Evolutionary conservation across 148 eudicot genomes (phyloP).

Genomic region (Cornus suecica): DNA sequence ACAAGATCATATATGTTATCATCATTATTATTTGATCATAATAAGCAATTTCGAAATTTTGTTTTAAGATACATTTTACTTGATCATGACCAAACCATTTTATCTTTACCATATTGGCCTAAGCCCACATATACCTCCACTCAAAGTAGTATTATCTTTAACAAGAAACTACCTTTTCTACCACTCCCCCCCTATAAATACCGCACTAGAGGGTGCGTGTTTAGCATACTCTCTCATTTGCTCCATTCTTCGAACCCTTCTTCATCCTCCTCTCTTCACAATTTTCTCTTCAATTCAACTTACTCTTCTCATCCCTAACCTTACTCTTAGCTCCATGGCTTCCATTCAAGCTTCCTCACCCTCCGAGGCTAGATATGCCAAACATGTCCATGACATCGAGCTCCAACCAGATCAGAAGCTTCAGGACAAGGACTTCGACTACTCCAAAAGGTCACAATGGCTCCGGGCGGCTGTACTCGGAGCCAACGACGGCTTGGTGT

Average conservation of each 20-base stretch:
- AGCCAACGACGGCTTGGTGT: constrained; percentile 46
- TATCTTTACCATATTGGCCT: too few species aligned
- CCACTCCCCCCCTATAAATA: constrained; percentile 2
- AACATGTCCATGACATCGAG: constrained; percentile 7
- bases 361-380: constrained; percentile 2
- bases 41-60: too few species aligned
- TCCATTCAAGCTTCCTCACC: constrained; percentile 11
- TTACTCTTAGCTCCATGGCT: too few species aligned
- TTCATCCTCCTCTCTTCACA: not conserved
- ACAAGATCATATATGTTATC: too few species aligned
- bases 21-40: too few species aligned
- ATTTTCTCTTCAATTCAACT: too few species aligned
- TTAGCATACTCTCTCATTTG: not conserved
- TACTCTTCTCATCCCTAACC: too few species aligned
- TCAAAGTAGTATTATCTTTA: too few species aligned
- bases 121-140: too few species aligned
- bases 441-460: constrained; percentile 43
- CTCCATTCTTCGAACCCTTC: not conserved
- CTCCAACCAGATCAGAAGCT: not conserved
- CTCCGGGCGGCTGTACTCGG: constrained; percentile 43
- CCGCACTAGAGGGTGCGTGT: not conserved
- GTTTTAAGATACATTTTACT: too few species aligned
- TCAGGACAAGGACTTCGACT: constrained; percentile 22
- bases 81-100: too few species aligned
- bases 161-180: too few species aligned